phyloP scores from a whole-genome alignment of 768 basidiomycete genomes.

The Lentinula guzmanii region DNA sequence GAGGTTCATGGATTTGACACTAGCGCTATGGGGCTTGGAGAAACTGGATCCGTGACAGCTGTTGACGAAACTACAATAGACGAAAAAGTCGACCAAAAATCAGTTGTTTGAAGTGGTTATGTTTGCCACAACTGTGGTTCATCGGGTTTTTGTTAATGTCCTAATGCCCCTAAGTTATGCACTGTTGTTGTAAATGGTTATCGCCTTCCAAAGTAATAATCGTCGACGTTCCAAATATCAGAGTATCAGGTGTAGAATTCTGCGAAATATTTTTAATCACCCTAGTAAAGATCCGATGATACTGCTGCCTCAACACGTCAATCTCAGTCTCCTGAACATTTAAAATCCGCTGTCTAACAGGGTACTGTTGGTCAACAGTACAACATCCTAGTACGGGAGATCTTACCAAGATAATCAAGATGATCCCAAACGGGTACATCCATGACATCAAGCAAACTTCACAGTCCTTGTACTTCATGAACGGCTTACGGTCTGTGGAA shows the following conservation, averaged over 20 bases:
- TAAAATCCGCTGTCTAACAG: not conserved
- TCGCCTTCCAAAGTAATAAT: too few relatives aligned
- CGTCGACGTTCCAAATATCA: too few relatives aligned
- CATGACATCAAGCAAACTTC: not conserved
- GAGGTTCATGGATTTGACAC: constrained; percentile 77
- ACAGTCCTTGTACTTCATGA: too few relatives aligned
- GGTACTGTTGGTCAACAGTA: not conserved
- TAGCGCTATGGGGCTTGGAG: constrained; percentile 55
- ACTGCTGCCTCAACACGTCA: not conserved
- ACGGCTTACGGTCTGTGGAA: too few relatives aligned
- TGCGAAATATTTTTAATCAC: not conserved
- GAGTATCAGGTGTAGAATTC: too few relatives aligned
- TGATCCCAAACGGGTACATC: constrained; percentile 15
- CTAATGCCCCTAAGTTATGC: not conserved
- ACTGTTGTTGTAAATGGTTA: not conserved
- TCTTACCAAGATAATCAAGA: constrained; percentile 10
- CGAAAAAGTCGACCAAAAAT: constrained; percentile 1
- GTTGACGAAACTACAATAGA: not conserved
- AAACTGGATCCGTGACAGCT: not conserved
- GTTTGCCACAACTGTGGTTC: not conserved
- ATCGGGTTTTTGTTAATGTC: not conserved
- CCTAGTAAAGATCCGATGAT: not conserved
- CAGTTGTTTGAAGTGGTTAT: not conserved
- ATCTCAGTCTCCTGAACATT: not conserved
- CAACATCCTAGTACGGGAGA: constrained; percentile 8